Conservation (phyloP, 2,329 filamentous ascomycete genomes). For the Aspergillus fumigatus region DNA sequence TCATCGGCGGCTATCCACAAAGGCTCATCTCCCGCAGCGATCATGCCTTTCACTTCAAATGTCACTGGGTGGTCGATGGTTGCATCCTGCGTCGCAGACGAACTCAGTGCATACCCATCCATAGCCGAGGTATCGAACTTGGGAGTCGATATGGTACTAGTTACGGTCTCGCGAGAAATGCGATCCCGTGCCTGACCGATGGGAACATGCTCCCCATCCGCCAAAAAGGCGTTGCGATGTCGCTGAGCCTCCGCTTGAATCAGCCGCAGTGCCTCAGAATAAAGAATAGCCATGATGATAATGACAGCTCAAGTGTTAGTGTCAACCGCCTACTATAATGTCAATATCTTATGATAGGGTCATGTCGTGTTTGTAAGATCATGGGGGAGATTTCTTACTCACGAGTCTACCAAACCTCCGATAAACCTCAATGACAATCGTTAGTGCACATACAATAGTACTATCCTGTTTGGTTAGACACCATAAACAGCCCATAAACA, state of each 20-base stretch:
- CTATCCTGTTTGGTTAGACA: not conserved
- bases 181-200: not conserved
- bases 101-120: conserved; percentile 26
- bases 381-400: not conserved
- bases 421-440: not conserved
- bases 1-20: not conserved
- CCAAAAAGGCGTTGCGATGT: not conserved
- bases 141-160: conserved; percentile 14
- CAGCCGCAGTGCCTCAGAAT: not conserved
- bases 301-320: not conserved
- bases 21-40: conserved; percentile 16
- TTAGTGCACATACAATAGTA: not conserved
- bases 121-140: conserved; percentile 26
- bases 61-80: conserved; percentile 12
- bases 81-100: conserved; percentile 14
- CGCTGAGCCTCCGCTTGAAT: not conserved
- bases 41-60: conserved; percentile 14
- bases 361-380: too few relatives aligned
- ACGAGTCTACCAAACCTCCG: not conserved
- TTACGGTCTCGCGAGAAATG: not conserved
- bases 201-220: not conserved
- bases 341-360: too few relatives aligned
- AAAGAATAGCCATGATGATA: not conserved
- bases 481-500: not conserved
- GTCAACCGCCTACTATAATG: too few relatives aligned